phyloP scores from a whole-genome alignment of 352 stramenopile genomes.

The Aphanomyces cochlioides region DNA sequence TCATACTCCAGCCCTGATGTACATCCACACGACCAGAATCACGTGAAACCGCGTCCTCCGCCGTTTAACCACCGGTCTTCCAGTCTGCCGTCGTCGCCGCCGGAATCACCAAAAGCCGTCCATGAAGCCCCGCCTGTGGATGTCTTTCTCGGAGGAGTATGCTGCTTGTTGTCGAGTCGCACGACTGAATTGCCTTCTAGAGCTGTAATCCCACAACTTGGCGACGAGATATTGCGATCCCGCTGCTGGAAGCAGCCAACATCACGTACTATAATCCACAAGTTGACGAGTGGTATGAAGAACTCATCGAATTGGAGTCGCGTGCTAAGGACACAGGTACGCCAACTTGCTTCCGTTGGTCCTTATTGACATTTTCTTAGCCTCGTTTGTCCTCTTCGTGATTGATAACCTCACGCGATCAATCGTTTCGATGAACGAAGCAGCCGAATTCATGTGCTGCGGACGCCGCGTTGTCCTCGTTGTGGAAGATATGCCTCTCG shows the following conservation, averaged over 20 bases:
- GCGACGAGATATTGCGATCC: constrained; percentile 71
- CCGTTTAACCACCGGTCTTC: constrained; percentile 14
- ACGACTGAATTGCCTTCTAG: constrained; percentile 58
- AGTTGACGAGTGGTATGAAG: constrained; percentile 85
- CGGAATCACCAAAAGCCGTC: constrained; percentile 2
- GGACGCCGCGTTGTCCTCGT: constrained; percentile 71
- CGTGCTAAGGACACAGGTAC: constrained; percentile 61
- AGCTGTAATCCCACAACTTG: constrained; percentile 89
- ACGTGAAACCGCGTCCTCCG: background rate
- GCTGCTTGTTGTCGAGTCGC: background rate
- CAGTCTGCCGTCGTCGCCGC: constrained; percentile 5
- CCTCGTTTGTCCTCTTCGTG: constrained; percentile 82
- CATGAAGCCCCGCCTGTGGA: constrained; percentile 1
- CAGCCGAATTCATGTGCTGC: constrained; percentile 82
- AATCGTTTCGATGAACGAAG: constrained; percentile 85
- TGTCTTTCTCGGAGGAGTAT: constrained; percentile 28
- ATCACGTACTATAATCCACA: constrained; percentile 87
- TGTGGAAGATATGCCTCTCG: constrained; percentile 62
- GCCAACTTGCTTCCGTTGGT: background rate
- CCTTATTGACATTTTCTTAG: constrained; percentile 26
- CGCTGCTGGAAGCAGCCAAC: constrained; percentile 54
- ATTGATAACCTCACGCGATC: constrained; percentile 72
- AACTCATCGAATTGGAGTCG: constrained; percentile 78
- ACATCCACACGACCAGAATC: background rate
- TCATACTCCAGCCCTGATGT: constrained; percentile 15